Evolutionary conservation across 306 rosid species (phyloP).

Genomic region (Dicorynia guianensis): DNA sequence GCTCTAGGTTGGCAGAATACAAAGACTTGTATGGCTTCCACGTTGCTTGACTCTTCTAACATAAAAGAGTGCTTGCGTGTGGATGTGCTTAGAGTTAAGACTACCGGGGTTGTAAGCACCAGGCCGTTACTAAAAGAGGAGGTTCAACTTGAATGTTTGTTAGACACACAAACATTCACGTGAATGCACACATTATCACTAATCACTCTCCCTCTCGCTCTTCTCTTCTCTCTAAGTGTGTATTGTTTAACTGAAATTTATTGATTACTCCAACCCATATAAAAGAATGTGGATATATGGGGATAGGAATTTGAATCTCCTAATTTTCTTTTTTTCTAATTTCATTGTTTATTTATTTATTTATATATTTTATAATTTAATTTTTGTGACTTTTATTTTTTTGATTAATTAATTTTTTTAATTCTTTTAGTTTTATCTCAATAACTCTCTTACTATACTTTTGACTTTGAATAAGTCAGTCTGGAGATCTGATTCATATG

Average conservation of each 20-base stretch:
- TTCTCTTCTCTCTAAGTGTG: not conserved
- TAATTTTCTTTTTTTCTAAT: too few species aligned
- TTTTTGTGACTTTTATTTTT: too few species aligned
- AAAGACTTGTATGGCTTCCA: constrained; percentile 37
- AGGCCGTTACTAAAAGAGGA: not conserved
- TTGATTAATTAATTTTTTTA: too few species aligned
- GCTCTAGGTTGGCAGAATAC: constrained; percentile 21
- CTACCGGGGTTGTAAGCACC: not conserved
- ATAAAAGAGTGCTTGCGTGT: not conserved
- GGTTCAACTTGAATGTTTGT: constrained; percentile 48
- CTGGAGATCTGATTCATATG: too few species aligned
- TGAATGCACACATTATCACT: constrained; percentile 39
- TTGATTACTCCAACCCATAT: constrained; percentile 29
- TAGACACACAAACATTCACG: constrained; percentile 50
- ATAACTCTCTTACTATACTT: too few species aligned
- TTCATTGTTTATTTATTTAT: too few species aligned
- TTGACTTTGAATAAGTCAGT: too few species aligned
- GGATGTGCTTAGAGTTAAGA: not conserved
- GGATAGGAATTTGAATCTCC: too few species aligned
- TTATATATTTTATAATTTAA: too few species aligned
- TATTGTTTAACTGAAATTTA: constrained; percentile 40
- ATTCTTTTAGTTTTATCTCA: too few species aligned
- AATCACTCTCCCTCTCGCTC: constrained; percentile 3
- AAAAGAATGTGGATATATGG: too few species aligned
- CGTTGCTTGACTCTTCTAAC: constrained; percentile 19